Conservation (phyloP, 148 eudicot species). For the Spergularia bocconei region DNA sequence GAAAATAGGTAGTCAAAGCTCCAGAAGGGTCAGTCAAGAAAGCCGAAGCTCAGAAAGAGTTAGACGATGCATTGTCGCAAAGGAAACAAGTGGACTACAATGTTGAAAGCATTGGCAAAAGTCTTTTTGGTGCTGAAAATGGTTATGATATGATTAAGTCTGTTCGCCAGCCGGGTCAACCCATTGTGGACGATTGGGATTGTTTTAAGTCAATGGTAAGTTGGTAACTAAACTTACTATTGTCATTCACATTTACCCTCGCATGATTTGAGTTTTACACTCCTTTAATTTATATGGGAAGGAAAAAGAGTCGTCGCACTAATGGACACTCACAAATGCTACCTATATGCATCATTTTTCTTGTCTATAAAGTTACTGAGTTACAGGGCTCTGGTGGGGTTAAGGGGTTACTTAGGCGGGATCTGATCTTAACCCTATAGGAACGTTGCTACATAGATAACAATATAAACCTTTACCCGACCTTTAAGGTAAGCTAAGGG, state of each 20-base stretch:
- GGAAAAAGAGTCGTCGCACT: no score
- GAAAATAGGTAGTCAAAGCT: conserved; percentile 24
- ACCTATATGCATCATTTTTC: no score
- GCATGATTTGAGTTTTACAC: background rate
- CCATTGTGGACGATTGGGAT: conserved; percentile 42
- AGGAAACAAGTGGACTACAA: conserved; percentile 28
- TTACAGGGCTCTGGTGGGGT: no score
- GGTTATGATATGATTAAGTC: conserved; percentile 17
- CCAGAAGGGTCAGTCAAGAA: conserved; percentile 18
- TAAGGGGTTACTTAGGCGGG: no score
- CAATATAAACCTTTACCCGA: no score
- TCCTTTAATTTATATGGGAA: no score
- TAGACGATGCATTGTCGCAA: conserved; percentile 25
- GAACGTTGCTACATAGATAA: no score
- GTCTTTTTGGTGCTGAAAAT: conserved; percentile 30
- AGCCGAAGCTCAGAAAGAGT: conserved; percentile 24
- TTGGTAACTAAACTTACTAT: no score
- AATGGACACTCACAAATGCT: no score
- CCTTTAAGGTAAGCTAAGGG: no score
- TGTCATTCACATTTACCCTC: background rate
- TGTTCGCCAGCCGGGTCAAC: conserved; percentile 24
- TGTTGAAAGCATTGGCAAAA: conserved; percentile 27
- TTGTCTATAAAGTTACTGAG: no score
- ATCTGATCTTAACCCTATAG: no score
- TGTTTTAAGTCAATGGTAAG: conserved; percentile 35